Evolutionary conservation across 805 yeast species (phyloP), one percentile per base, ranked within the genome.

Genomic region (Candida tibetensis): DNA sequence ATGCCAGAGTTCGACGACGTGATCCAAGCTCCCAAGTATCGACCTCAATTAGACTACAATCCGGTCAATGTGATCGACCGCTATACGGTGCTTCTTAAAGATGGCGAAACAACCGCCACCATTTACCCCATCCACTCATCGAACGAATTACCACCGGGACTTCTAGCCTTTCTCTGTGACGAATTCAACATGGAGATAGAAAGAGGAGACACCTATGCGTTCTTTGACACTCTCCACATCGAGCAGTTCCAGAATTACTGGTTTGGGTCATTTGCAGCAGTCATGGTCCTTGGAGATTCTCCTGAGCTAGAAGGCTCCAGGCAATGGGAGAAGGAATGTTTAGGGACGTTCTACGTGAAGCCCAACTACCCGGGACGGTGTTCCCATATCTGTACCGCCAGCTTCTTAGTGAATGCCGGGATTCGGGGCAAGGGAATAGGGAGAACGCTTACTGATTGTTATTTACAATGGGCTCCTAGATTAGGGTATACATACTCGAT

Each of bases 281-380:
- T 77, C 15, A 81, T 72, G 87, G 81, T 66, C 41, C 66, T 88
- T n/a, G 97, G 97, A 3, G 93, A 85, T 53, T 53, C 68, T 0
- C 67, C 77, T 0, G 47, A 57, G 4, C 58, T 76, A 13, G 72
- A 68, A 37, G 68, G 72, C 8, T 57, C 71, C 26, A 76, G 82
- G 36, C 88, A 83, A 55, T 90, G 98, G 96, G 95, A 89, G 43
- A 87, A 85, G 51, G 90, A 84, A 55, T 91, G 97, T 57, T 68
- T 93, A 32, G 99, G 98, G 0, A 76, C 90, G 1, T 89, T 91
- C 55, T 81, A 75, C 56, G 73, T 91, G 44, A 84, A 84, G 47
- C 93, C 97, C 2, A 85, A 87, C 52, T 91, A 82, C 55, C 96
- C 97, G 0, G 98, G 98, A 2, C 69, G 98, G 31, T 83, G 93